These are phyloP conservation scores for Aspergillus egyptiacus DNA, from an alignment of 495 filamentous ascomycete genomes.

Conservation along the genomic window DNA sequence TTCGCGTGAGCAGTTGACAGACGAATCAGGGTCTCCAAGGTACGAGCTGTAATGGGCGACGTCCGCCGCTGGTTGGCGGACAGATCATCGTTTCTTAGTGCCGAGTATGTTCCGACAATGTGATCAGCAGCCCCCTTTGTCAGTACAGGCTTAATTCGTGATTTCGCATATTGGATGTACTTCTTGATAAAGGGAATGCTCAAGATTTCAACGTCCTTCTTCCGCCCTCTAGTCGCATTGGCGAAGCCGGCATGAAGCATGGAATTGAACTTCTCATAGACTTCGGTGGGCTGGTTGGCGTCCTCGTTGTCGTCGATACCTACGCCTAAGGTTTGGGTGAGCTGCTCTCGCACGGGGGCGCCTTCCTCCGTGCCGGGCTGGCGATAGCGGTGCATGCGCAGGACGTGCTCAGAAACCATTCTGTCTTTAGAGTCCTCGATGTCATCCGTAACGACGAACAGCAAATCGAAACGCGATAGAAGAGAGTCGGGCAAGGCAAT, in stretches of 20 bases:
- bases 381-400: constrained; percentile 96
- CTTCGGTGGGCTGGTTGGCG: constrained; percentile 68
- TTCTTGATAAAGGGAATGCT: constrained; percentile 99
- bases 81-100: constrained; percentile 91
- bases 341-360: constrained; percentile 85
- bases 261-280: constrained; percentile 93
- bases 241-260: constrained; percentile 94
- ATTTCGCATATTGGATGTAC: constrained; percentile 98
- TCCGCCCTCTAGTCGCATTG: constrained; percentile 60
- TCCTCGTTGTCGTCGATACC: constrained; percentile 75
- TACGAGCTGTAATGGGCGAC: constrained; percentile 92
- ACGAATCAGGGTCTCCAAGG: constrained; percentile 95
- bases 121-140: constrained; percentile 91
- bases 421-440: constrained; percentile 90
- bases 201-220: constrained; percentile 80
- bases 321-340: constrained; percentile 79
- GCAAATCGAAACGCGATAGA: constrained; percentile 95
- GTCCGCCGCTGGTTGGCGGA: constrained; percentile 91
- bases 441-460: constrained; percentile 97
- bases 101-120: constrained; percentile 88
- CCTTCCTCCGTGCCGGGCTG: constrained; percentile 93
- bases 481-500: constrained; percentile 97
- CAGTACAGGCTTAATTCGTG: constrained; percentile 80
- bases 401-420: constrained; percentile 90
- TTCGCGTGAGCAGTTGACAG: constrained; percentile 95